Evolutionary conservation across 441 rosid genomes (phyloP).

Genomic region (Mallotus japonicus): DNA sequence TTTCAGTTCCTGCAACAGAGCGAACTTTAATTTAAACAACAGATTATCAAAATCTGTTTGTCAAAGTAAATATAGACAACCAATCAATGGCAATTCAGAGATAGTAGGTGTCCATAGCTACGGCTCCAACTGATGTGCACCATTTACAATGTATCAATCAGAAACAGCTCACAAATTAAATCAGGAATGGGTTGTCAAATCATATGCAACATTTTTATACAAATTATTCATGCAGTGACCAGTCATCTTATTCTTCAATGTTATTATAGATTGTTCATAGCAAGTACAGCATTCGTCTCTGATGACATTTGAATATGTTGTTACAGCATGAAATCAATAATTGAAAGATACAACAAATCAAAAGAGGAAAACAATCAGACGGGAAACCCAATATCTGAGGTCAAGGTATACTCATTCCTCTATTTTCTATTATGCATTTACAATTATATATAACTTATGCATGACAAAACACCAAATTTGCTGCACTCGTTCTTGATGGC

Average conservation of each 20-base stretch:
- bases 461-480: not conserved
- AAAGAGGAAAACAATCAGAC: constrained; percentile 68
- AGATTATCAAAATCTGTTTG: not conserved
- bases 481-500: not conserved
- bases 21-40: not conserved
- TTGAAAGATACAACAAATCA: constrained; percentile 74
- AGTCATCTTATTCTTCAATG: not conserved
- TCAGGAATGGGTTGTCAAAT: not conserved
- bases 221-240: not conserved
- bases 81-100: not conserved
- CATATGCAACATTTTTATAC: not conserved
- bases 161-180: not conserved
- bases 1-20: not conserved
- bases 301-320: constrained; percentile 24
- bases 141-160: not conserved
- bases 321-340: constrained; percentile 73
- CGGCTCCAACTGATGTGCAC: not conserved
- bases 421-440: not conserved
- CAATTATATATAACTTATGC: not conserved
- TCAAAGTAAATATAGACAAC: not conserved
- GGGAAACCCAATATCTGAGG: constrained; percentile 64
- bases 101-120: not conserved
- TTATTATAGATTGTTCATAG: not conserved
- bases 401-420: constrained; percentile 39
- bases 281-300: constrained; percentile 5